These are phyloP conservation scores for Samsoniella hepiali DNA, from an alignment of 2,329 filamentous ascomycete genomes.

Conservation along the genomic window DNA sequence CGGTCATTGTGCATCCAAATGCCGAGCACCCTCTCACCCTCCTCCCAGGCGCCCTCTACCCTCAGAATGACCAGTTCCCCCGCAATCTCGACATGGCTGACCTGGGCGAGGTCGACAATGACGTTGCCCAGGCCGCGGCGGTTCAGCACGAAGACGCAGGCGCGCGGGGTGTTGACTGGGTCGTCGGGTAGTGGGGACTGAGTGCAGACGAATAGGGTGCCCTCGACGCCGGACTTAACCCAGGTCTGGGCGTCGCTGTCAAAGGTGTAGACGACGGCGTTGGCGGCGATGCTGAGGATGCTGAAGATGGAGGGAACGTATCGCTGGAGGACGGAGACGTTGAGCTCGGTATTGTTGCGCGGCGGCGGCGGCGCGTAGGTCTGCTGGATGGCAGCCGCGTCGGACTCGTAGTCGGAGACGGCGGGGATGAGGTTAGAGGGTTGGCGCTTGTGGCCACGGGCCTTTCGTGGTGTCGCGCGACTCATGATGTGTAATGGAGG, in stretches of 20 bases:
- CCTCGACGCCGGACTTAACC: constrained; percentile 84
- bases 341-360: constrained; percentile 81
- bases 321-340: constrained; percentile 77
- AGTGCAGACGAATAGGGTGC: constrained; percentile 83
- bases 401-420: constrained; percentile 64
- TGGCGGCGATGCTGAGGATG: constrained; percentile 78
- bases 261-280: constrained; percentile 83
- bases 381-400: constrained; percentile 46
- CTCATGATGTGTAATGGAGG: constrained; percentile 37
- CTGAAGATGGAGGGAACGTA: constrained; percentile 71
- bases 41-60: constrained; percentile 34
- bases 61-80: constrained; percentile 52
- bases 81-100: constrained; percentile 62
- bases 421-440: constrained; percentile 39
- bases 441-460: constrained; percentile 39
- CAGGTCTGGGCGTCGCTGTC: constrained; percentile 62
- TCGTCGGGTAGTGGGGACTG: constrained; percentile 43
- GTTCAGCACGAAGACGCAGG: constrained; percentile 70
- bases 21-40: constrained; percentile 44
- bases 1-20: constrained; percentile 54
- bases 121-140: constrained; percentile 69
- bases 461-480: constrained; percentile 39
- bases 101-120: constrained; percentile 59
- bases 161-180: constrained; percentile 34
- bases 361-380: constrained; percentile 45